Evolutionary conservation across 768 basidiomycete genomes (phyloP), one percentile per base, ranked within the genome.

Genomic region (Lentinula detonsa): DNA sequence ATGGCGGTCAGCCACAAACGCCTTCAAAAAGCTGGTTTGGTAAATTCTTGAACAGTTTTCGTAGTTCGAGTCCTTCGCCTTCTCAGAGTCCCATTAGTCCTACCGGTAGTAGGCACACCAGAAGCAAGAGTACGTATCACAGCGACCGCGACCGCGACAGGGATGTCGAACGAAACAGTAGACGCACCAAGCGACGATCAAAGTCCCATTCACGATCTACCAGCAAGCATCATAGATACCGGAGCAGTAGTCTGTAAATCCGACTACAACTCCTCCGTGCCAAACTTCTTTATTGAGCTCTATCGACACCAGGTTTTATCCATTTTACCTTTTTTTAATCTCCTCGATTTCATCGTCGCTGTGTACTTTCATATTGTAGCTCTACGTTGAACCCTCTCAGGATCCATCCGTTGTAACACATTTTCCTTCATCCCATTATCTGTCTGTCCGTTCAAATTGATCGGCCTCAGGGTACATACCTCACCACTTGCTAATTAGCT

Each of bases 11-110:
- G 33, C 46, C 57, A 16, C 28, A 7, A 48, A 45, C 57, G 21
- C 54, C 54, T 40, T 40, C 54, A 55, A 55, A 55, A 42, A 9
- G 54, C 39, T 58, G 57, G 57, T 21, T 58, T 8, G 57, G 57
- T 33, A 58, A 58, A 42, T 23, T 58, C 43, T 58, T 58, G 21
- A 49, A 42, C 57, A 21, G 43, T 15, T 34, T 58, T 28, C 57
- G 57, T 23, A 46, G 42, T 18, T 45, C 57, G 11, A 58, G 57
- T 49, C 57, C 57, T 31, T 33, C 43, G 16, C 42, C 42, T 35
- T n/a, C n/a, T 13, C 54, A 55, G 11, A 49, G 57, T 42, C 57
- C 57, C 6, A 9, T 33, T 18, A 58, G 57, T 46, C 42, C 43
- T 15, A 46, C 57, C 8, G 43, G 23, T 16, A 46, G 35, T n/a